Evolutionary conservation across 768 basidiomycete genomes (phyloP).

Genomic region (Mycena olivaceomarginata): DNA sequence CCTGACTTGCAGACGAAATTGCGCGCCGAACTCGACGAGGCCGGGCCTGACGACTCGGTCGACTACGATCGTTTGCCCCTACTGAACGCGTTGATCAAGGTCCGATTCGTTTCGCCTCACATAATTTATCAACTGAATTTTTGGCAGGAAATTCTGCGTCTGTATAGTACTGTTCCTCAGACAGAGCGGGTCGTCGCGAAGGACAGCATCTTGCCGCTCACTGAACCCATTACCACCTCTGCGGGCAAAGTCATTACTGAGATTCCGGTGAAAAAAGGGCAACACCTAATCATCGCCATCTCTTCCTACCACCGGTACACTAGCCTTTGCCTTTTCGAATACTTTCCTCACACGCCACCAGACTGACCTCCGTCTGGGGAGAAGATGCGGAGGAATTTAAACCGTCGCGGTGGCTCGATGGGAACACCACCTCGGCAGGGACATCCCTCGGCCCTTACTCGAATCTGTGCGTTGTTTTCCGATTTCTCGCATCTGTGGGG

Average conservation of each 20-base stretch:
- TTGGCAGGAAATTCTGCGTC: constrained; percentile 36
- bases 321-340: constrained; percentile 45
- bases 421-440: constrained; percentile 23
- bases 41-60: constrained; percentile 29
- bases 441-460: constrained; percentile 38
- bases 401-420: constrained; percentile 38
- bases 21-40: constrained; percentile 53
- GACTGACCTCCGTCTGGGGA: constrained; percentile 40
- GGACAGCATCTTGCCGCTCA: constrained; percentile 77
- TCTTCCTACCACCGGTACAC: constrained; percentile 61
- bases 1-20: constrained; percentile 52
- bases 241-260: constrained; percentile 67
- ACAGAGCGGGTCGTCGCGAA: constrained; percentile 54
- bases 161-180: constrained; percentile 42
- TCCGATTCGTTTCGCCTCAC: background rate
- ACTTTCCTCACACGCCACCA: background rate
- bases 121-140: background rate
- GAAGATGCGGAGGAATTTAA: constrained; percentile 41
- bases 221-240: constrained; percentile 66
- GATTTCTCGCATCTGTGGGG: background rate
- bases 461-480: constrained; percentile 31
- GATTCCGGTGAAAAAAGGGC: constrained; percentile 70
- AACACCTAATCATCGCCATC: constrained; percentile 68
- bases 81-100: constrained; percentile 41
- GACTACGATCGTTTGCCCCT: constrained; percentile 41